phyloP scores from a whole-genome alignment of 2,329 filamentous ascomycete genomes.

The Stemphylium vesicarium region DNA sequence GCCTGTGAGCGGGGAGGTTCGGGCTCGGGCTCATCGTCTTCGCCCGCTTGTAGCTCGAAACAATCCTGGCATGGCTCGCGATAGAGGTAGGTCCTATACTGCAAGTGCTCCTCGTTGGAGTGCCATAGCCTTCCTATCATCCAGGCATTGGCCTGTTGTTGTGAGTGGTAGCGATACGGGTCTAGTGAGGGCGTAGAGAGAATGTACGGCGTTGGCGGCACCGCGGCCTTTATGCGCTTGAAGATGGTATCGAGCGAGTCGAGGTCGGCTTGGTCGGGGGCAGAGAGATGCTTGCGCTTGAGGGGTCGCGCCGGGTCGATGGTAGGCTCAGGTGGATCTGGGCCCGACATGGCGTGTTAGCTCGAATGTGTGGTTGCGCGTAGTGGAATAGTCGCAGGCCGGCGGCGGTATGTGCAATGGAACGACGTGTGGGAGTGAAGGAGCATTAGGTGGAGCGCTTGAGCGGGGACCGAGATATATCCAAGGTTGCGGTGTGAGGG shows the following conservation, averaged over 20 bases:
- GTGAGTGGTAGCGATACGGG: slow-evolving; percentile 52
- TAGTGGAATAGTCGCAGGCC: slow-evolving; percentile 8
- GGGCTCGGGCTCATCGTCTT: slow-evolving; percentile 59
- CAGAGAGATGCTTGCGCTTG: slow-evolving; percentile 37
- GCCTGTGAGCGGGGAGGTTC: slow-evolving; percentile 45
- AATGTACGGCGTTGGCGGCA: slow-evolving; percentile 55
- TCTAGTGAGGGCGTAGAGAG: slow-evolving; percentile 56
- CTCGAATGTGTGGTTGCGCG: slow-evolving; percentile 6
- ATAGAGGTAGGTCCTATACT: slow-evolving; percentile 68
- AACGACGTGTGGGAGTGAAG: slow-evolving; percentile 18
- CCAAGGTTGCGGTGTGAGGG: slow-evolving; percentile 7
- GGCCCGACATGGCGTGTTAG: slow-evolving; percentile 40
- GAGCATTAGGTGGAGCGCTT: slow-evolving; percentile 25
- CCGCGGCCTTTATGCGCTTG: slow-evolving; percentile 52
- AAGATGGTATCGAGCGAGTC: slow-evolving; percentile 50
- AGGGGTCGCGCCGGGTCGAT: slow-evolving; percentile 34
- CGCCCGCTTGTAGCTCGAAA: slow-evolving; percentile 57
- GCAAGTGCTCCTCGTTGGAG: slow-evolving; percentile 62
- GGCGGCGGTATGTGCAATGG: slow-evolving; percentile 10
- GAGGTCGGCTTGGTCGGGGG: slow-evolving; percentile 46
- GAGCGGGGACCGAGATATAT: slow-evolving; percentile 2
- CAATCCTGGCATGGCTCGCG: slow-evolving; percentile 61
- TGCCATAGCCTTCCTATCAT: slow-evolving; percentile 60
- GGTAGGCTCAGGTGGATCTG: slow-evolving; percentile 30
- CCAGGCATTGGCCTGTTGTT: slow-evolving; percentile 51